Percentiles rank a stretch among this genome's conserved stretches.
These are phyloP conservation scores for Ascochyta pisi DNA, from an alignment of 2,329 filamentous ascomycete species.

Conservation along the genomic window DNA sequence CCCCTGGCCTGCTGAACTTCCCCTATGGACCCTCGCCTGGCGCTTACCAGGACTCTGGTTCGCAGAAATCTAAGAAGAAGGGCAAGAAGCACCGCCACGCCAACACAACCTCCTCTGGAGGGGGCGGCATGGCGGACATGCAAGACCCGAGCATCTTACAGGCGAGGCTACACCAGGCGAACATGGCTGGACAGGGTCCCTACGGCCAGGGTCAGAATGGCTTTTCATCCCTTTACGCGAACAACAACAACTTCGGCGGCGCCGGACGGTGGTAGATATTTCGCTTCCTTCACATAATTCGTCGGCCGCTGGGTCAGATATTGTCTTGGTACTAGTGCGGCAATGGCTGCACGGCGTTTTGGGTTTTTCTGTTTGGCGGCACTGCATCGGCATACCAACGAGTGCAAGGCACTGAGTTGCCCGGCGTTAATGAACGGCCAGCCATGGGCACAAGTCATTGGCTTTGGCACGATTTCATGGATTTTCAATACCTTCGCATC, in stretches of 20 bases:
- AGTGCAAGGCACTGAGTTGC: constrained; percentile 44
- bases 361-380: constrained; percentile 32
- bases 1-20: constrained; percentile 87
- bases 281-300: constrained; percentile 44
- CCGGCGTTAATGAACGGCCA: constrained; percentile 48
- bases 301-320: constrained; percentile 33
- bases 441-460: constrained; percentile 36
- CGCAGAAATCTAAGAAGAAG: constrained; percentile 99
- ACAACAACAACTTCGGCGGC: constrained; percentile 57
- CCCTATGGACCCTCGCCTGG: constrained; percentile 88
- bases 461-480: constrained; percentile 43
- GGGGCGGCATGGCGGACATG: constrained; percentile 99
- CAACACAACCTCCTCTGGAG: constrained; percentile 99
- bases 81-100: constrained; percentile 99
- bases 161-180: constrained; percentile 92
- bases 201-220: constrained; percentile 91
- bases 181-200: constrained; percentile 81
- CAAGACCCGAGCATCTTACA: constrained; percentile 99
- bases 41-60: constrained; percentile 86
- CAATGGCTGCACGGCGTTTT: constrained; percentile 49
- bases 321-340: constrained; percentile 43
- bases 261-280: constrained; percentile 48
- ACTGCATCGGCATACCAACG: constrained; percentile 49
- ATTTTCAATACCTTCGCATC: constrained; percentile 42
- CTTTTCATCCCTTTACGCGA: constrained; percentile 85